These are phyloP conservation scores for Lipomyces japonicus DNA, from an alignment of 805 yeast species.

Conservation along the genomic window DNA sequence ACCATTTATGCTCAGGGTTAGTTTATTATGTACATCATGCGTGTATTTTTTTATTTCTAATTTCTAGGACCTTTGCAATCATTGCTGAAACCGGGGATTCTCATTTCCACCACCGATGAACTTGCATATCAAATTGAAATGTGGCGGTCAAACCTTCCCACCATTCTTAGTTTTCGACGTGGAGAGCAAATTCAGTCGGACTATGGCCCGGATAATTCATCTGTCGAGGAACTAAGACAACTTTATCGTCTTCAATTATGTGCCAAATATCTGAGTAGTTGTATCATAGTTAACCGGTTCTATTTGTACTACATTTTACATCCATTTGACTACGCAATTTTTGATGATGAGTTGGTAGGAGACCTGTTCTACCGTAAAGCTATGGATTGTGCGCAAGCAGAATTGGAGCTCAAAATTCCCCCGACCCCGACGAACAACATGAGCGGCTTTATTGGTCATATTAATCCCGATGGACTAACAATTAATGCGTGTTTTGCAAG, in stretches of 20 bases:
- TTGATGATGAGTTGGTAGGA: neutral
- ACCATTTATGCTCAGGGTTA: constrained; percentile 7
- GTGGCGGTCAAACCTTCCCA: constrained; percentile 7
- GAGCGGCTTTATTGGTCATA: too few species aligned
- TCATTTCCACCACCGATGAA: constrained; percentile 7
- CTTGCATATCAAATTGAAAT: constrained; percentile 6
- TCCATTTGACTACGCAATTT: neutral
- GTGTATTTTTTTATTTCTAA: neutral
- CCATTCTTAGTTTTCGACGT: neutral
- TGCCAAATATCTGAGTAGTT: neutral
- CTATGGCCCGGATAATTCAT: neutral
- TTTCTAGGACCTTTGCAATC: constrained; percentile 1
- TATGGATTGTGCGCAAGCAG: too few species aligned
- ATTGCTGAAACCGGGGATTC: constrained; percentile 9
- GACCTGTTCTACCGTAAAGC: constrained; percentile 4
- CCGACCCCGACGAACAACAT: too few species aligned
- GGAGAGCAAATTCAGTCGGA: neutral
- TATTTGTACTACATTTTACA: constrained; percentile 8
- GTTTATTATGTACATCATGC: neutral
- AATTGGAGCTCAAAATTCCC: too few species aligned
- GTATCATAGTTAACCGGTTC: constrained; percentile 9
- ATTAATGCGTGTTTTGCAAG: too few species aligned
- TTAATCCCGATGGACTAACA: too few species aligned
- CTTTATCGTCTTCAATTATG: neutral
- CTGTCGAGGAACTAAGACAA: neutral